Base-by-base conservation (phyloP, 805 yeast genomes). In the Starmerella vitae region DNA sequence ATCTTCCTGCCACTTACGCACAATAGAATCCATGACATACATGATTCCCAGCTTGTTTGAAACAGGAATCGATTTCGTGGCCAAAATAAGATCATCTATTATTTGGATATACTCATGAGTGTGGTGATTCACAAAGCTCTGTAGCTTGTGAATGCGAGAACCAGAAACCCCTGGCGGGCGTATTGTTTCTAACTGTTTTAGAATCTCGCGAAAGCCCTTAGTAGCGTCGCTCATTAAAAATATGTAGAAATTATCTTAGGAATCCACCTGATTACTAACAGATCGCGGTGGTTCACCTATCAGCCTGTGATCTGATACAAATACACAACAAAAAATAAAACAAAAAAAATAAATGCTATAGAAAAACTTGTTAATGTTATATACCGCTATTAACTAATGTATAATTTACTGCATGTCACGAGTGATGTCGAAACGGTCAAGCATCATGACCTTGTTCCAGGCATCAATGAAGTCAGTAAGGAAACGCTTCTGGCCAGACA, bases 81-180 rank as follows among this genome's bases (percentile, higher is more conserved):
- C 72, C 37, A 75, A 66, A 54, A 70, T 70, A 48, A 82, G 66
- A 46, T 67, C 65, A 35, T 74, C 68, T 34, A 78, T 41, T 8
- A 44, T 26, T 52, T 60, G 41, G 45, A 21, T 17, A n/a, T 42
- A 38, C 46, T 58, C 64, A 44, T 55, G 60, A 41, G 79, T 78
- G 58, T 84, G 72, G 48, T 70, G 71, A 44, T 77, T 66, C 41
- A 94, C 93, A 45, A 81, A 58, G 41, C 81, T 79, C 33, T 36
- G 41, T 56, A 86, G 66, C 54, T 76, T 76, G 59, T 82, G 82
- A 61, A 88, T 91, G 64, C 95, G 84, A 40, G 94, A 76, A 32
- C 97, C 97, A 21, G 96, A 85, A 38, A 88, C 91, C 44, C 98
- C 97, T 12, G 88, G 88, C 13, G 94, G 55, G 46, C 61, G 60